Base-by-base conservation (phyloP, 441 rosid genomes). In the Adansonia grandidieri region DNA sequence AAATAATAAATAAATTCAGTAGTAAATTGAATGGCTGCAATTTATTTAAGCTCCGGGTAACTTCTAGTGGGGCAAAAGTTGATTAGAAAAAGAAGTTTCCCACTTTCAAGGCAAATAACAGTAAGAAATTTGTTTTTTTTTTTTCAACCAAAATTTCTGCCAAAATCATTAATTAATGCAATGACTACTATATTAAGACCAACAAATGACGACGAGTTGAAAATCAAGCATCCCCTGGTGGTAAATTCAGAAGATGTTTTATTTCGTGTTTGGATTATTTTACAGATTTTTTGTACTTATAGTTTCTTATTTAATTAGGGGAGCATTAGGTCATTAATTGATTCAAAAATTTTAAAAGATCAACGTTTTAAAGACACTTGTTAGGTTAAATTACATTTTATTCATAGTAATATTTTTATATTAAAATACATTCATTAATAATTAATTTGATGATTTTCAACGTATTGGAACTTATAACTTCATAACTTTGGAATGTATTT, bases 251-350 rank as follows among this genome's bases (percentile, higher is more conserved):
- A 81, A 73, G 42, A 76, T 72, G 68, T 57, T 75, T 68, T 15
- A 6, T 14, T 75, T 14, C 20, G 28, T 64, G 64, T 76, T 79
- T 79, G 77, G 82, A 75, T 62, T 58, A 58, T 74, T 78, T 32
- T 0, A 0, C 4, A 22, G 47, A 47, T 8, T 22, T 42, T 42
- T 5, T 42, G 0, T 3, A 24, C 47, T 9, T 10, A 47, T 53
- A 53, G n/a, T 53, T 6, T 6, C 6, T 42, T 42, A 42, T 19
- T 73, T 56, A 37, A 69, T 68, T 64, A 66, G 74, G 70, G 68
- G 74, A 75, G 28, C 73, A 80, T 85, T 79, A 60, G 40, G 40
- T 37, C 40, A 37, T 37, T 37, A 37, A 3, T 37, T 37, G 40
- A 37, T 37, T 37, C 5, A 37, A 37, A 37, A 37, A 3, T 37